Evolutionary conservation across 2,329 filamentous ascomycete species (phyloP), one percentile per base, ranked within the genome.

Genomic region (Alternaria burnsii): DNA sequence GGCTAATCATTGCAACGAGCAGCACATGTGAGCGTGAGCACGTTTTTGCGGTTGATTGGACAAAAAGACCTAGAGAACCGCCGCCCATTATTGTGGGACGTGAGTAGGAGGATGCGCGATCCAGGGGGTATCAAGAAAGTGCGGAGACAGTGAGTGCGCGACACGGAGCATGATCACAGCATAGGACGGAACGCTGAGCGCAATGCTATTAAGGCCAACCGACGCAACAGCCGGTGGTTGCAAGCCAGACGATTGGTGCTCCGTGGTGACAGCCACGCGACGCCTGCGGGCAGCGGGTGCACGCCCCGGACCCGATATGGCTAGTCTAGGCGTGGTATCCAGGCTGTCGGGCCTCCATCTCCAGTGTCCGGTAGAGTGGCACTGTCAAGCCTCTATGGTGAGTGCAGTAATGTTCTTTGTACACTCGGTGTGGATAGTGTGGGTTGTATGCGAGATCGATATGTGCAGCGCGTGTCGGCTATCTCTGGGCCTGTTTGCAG

Each of bases 331-430:
- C 70, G 73, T 73, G 71, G 63, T 62, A 70, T 59, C 75, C 75
- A 72, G 52, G 68, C 62, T 66, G 71, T 66, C 73, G 75, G 75
- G 68, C 55, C 41, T 62, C 58, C 57, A 58, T 62, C 58, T 70
- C 69, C 71, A 70, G 70, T 71, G 66, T 73, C 72, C 74, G 75
- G 66, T 68, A 70, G 65, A 68, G 70, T 76, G 76, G 76, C 70
- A 72, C 69, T 72, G 68, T 70, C 68, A 73, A 66, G 71, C 74
- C 72, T 70, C 65, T 68, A 71, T 72, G 59, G 68, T 74, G 73
- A 72, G 64, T 69, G 66, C 58, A 63, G 64, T 65, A 59, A 67
- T 60, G 54, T 65, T 68, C 70, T 69, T 68, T 74, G 66, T 70
- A 70, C 73, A 67, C 55, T 68, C 62, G 64, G 58, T 69, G 70